Percentiles rank a stretch among this genome's conserved stretches.
phyloP scores from a whole-genome alignment of 768 basidiomycete genomes.

The Phlebiopsis flavidoalba region DNA sequence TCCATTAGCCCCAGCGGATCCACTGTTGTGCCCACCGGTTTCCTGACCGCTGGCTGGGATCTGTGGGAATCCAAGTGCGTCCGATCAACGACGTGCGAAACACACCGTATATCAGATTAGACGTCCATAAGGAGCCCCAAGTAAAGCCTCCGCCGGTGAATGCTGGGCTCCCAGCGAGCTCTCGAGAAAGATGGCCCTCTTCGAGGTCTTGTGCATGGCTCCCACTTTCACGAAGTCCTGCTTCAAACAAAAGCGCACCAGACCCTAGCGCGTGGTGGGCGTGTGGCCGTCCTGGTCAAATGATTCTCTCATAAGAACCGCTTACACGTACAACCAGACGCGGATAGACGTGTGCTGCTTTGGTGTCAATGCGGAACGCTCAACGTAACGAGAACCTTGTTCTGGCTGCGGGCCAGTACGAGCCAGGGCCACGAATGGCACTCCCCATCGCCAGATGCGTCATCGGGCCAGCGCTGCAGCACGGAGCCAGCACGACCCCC shows the following conservation, averaged over 20 bases:
- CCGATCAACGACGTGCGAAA: slow-evolving; percentile 15
- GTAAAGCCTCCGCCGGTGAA: slow-evolving; percentile 13
- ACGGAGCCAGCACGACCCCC: not conserved
- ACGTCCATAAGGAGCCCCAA: slow-evolving; percentile 3
- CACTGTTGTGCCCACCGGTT: not conserved
- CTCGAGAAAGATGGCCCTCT: not conserved
- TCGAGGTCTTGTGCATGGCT: not conserved
- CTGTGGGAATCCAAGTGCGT: slow-evolving; percentile 1
- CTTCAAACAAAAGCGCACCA: not conserved
- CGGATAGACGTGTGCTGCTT: slow-evolving; percentile 1
- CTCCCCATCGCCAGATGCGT: slow-evolving; percentile 7
- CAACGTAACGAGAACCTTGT: slow-evolving; percentile 8
- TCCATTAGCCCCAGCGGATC: not conserved
- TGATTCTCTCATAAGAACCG: not conserved
- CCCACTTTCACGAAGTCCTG: not conserved
- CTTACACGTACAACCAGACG: slow-evolving; percentile 7
- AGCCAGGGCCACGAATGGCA: not conserved
- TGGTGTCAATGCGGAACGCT: slow-evolving; percentile 11
- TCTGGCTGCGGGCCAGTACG: slow-evolving; percentile 2
- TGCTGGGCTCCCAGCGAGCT: too few species aligned
- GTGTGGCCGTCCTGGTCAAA: not conserved
- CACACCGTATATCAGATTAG: slow-evolving; percentile 11
- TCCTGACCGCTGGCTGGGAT: slow-evolving; percentile 6
- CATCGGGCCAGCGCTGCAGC: not conserved
- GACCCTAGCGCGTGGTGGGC: too few species aligned